Evolutionary conservation across 306 rosid genomes (phyloP), one percentile per base, ranked within the genome.

Genomic region (Betula pendula): DNA sequence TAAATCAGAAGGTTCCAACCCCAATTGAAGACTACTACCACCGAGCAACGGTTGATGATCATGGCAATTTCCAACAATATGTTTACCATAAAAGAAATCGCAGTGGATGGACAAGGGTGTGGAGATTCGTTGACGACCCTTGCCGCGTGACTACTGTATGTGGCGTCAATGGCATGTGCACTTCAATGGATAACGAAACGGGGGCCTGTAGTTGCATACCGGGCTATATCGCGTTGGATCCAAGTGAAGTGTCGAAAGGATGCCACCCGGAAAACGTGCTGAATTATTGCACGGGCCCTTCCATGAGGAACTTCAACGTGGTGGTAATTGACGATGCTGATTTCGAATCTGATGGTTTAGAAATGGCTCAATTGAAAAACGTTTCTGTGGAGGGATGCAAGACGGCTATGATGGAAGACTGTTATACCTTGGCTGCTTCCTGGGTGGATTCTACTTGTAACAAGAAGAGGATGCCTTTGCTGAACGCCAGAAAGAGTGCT

Each of bases 401-500:
- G 86, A 83, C 69, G 35, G 58, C 51, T 63, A 48, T 83, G 3
- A 70, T 63, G 77, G 80, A 83, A 51, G 83, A 83, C 35, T 83
- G 86, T 63, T 44, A 49, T 53, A 43, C 69, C 43, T 50, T 43
- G 45, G 80, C 83, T 70, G 83, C 83, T 62, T 78, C 86, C 47
- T 83, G 63, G 29, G 55, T 70, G 35, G 44, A 52, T 62, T 74
- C 67, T 27, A 83, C 33, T 8, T 83, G 83, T 65, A 13, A 8
- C 43, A 83, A 60, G 67, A 79, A 83, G 77, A 79, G 75, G 45
- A 19, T 75, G 77, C 83, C 86, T 52, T n/a, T 83, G 75, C 70
- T 83, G 63, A 83, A 75, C 70, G 83, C 83, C 5, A 78, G 86
- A 53, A 79, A 31, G 15, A 83, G 86, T 72, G 45, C 77, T 68